Percentiles rank a stretch among this genome's conserved stretches.
These are phyloP conservation scores for Akanthomyces dipterigenus DNA, from an alignment of 2,329 filamentous ascomycete species.

Conservation along the genomic window DNA sequence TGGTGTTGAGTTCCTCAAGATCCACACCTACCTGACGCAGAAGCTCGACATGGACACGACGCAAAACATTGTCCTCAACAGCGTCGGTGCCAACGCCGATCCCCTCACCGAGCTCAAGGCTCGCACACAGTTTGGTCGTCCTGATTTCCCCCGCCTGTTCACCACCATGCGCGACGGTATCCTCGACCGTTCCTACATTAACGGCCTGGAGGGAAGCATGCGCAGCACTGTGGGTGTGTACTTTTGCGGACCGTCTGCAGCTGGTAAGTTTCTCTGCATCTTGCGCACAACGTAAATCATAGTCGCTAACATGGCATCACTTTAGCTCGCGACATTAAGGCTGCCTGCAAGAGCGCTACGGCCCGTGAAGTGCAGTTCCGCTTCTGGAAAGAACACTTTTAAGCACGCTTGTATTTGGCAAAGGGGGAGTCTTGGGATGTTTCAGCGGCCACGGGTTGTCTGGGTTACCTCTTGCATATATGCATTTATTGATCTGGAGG, in stretches of 20 bases:
- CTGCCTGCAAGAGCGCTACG: conserved; percentile 67
- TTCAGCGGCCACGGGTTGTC: background rate
- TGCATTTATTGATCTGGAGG: conserved; percentile 1
- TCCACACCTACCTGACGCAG: conserved; percentile 96
- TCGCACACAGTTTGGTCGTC: conserved; percentile 89
- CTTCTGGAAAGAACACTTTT: conserved; percentile 98
- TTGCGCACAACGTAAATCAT: background rate
- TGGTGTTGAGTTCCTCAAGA: conserved; percentile 81
- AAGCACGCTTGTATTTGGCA: conserved; percentile 20
- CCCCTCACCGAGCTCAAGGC: conserved; percentile 86
- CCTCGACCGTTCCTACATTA: conserved; percentile 75
- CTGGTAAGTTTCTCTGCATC: conserved; percentile 37
- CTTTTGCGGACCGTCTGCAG: conserved; percentile 84
- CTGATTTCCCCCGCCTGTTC: conserved; percentile 79
- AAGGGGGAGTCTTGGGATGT: background rate
- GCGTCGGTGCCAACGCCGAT: conserved; percentile 79
- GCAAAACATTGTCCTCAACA: conserved; percentile 96
- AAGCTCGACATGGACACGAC: conserved; percentile 85
- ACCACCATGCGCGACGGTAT: conserved; percentile 83
- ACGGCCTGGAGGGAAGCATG: conserved; percentile 67
- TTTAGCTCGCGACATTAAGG: conserved; percentile 73
- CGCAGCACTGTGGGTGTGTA: conserved; percentile 91
- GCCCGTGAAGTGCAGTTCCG: conserved; percentile 80
- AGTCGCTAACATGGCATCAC: conserved; percentile 26
- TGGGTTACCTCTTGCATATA: background rate